These are phyloP conservation scores for Talaromyces funiculosus DNA, from an alignment of 2,329 filamentous ascomycete species.

Conservation along the genomic window DNA sequence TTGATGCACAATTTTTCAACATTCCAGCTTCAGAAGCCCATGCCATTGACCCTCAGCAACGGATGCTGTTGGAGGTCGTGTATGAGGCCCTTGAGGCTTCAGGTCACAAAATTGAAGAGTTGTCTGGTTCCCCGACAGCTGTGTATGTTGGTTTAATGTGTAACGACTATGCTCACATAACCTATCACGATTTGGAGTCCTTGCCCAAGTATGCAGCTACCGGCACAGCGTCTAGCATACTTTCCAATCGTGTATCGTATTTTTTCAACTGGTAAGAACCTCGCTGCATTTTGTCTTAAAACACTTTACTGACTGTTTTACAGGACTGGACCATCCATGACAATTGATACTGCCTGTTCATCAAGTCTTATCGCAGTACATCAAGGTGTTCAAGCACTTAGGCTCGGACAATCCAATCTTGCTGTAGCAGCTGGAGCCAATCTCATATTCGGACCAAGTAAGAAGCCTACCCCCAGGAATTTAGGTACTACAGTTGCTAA, in stretches of 20 bases:
- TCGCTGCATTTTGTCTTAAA: background rate
- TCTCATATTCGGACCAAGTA: slow-evolving; percentile 19
- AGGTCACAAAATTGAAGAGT: slow-evolving; percentile 16
- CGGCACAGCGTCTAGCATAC: slow-evolving; percentile 31
- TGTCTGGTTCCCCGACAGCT: slow-evolving; percentile 23
- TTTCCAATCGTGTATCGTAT: slow-evolving; percentile 38
- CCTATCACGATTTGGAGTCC: slow-evolving; percentile 15
- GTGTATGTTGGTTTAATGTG: slow-evolving; percentile 25
- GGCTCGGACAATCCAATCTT: slow-evolving; percentile 23
- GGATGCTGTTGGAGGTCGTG: slow-evolving; percentile 28
- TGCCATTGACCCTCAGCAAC: slow-evolving; percentile 12
- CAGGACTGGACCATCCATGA: slow-evolving; percentile 34
- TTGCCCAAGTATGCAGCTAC: slow-evolving; percentile 19
- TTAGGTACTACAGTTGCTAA: background rate
- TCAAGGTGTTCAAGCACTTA: slow-evolving; percentile 28
- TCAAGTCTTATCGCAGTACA: slow-evolving; percentile 36
- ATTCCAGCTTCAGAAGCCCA: slow-evolving; percentile 1
- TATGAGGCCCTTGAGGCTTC: slow-evolving; percentile 34
- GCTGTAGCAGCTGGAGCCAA: slow-evolving; percentile 22
- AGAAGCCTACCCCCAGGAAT: background rate
- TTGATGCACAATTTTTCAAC: slow-evolving; percentile 26
- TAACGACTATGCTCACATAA: slow-evolving; percentile 21
- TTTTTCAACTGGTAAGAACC: slow-evolving; percentile 31
- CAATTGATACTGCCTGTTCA: slow-evolving; percentile 45
- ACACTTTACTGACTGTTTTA: background rate